Evolutionary conservation across 2,329 filamentous ascomycete species (phyloP).

Genomic region (Aureobasidium namibiae): DNA sequence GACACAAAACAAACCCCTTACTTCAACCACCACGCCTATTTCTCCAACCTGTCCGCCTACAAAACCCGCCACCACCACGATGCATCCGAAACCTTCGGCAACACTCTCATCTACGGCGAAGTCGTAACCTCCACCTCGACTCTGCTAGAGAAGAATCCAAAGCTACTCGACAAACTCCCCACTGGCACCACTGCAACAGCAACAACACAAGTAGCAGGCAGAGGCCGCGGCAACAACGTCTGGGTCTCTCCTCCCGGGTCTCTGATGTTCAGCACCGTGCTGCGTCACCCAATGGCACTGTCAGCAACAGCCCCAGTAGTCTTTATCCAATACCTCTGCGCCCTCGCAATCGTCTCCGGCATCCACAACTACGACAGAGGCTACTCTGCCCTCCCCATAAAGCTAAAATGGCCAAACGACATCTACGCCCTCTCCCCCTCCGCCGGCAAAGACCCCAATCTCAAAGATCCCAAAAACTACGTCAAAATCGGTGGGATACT

Average conservation of each 20-base stretch:
- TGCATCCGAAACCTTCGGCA: constrained; percentile 52
- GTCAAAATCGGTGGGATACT: constrained; percentile 92
- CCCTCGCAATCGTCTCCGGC: constrained; percentile 76
- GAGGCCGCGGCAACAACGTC: constrained; percentile 83
- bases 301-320: constrained; percentile 69
- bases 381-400: constrained; percentile 69
- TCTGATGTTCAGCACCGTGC: constrained; percentile 79
- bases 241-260: constrained; percentile 87
- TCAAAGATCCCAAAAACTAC: constrained; percentile 56
- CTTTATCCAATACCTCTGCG: constrained; percentile 88
- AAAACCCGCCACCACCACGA: constrained; percentile 31
- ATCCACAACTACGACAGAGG: constrained; percentile 69
- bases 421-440: constrained; percentile 45
- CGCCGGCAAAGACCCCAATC: not conserved
- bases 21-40: constrained; percentile 79
- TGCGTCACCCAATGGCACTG: constrained; percentile 72
- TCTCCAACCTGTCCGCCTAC: constrained; percentile 60
- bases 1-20: constrained; percentile 66
- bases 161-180: constrained; percentile 66
- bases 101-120: constrained; percentile 75
- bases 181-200: constrained; percentile 83
- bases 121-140: constrained; percentile 93
- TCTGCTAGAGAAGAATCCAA: constrained; percentile 83
- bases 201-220: constrained; percentile 77
- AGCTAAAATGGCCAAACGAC: constrained; percentile 97